phyloP scores from a whole-genome alignment of 2,329 filamentous ascomycete genomes.

The Aspergillus sp. region DNA sequence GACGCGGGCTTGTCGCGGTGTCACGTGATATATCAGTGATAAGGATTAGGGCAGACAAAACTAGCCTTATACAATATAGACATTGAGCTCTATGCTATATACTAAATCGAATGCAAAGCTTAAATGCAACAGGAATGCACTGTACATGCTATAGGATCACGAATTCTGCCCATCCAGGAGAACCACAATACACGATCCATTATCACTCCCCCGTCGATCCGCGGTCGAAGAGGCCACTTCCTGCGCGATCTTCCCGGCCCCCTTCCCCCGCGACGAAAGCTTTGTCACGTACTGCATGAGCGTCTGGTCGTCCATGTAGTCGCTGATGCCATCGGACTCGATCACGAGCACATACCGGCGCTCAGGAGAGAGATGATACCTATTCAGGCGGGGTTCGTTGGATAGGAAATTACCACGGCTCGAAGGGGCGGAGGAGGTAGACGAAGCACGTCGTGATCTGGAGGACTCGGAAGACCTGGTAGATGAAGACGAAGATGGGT shows the following conservation, averaged over 20 bases:
- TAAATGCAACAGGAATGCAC: no score
- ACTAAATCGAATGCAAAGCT: no score
- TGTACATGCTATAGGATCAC: background rate
- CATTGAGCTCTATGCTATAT: no score
- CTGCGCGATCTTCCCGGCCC: conserved; percentile 23
- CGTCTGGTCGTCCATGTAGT: conserved; percentile 19
- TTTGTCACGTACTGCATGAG: conserved; percentile 26
- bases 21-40: no score
- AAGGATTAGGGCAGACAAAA: no score
- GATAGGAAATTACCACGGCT: conserved; percentile 24
- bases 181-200: conserved; percentile 25
- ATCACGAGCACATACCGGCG: conserved; percentile 23
- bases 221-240: conserved; percentile 16
- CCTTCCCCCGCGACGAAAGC: conserved; percentile 19
- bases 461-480: background rate
- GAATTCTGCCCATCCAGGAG: conserved; percentile 23
- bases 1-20: no score
- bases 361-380: conserved; percentile 14
- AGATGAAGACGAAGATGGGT: background rate
- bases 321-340: conserved; percentile 25
- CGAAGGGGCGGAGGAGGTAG: conserved; percentile 10
- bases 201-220: conserved; percentile 18
- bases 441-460: conserved; percentile 13
- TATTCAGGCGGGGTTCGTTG: conserved; percentile 23
- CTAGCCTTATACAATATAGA: no score